Conservation (phyloP, 805 yeast genomes). For the Zygosaccharomyces kombuchaensis region DNA sequence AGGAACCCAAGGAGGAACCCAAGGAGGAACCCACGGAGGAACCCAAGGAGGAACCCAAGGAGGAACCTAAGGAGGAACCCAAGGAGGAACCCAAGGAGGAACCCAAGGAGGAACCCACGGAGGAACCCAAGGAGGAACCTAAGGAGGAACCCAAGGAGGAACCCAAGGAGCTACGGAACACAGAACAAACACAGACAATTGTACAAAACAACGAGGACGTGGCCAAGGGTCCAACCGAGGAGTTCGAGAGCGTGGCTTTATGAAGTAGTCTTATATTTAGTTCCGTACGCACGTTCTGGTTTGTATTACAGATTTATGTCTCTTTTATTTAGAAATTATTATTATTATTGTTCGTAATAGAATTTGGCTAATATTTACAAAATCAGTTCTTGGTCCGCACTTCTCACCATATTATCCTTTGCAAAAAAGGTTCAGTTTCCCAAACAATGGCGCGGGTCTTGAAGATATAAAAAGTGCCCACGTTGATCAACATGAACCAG, state of each 20-base stretch:
- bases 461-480: conserved; percentile 51
- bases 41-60: not conserved
- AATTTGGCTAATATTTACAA: conserved; percentile 2
- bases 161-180: conserved; percentile 1
- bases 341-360: not conserved
- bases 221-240: conserved; percentile 17
- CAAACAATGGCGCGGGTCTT: conserved; percentile 60
- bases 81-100: conserved; percentile 10
- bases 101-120: not conserved
- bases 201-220: conserved; percentile 3
- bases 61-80: conserved; percentile 7
- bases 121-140: conserved; percentile 13
- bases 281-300: conserved; percentile 6
- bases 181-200: not conserved
- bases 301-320: conserved; percentile 3
- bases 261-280: conserved; percentile 8
- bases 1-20: conserved; percentile 8
- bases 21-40: conserved; percentile 13
- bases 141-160: conserved; percentile 6
- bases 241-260: conserved; percentile 32
- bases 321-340: not conserved
- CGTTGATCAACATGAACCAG: conserved; percentile 59
- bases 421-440: conserved; percentile 55
- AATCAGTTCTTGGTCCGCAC: not conserved
- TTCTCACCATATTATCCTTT: conserved; percentile 82